These are phyloP conservation scores for Giardia muris DNA, from an alignment of 208 protist species.

Conservation along the genomic window DNA sequence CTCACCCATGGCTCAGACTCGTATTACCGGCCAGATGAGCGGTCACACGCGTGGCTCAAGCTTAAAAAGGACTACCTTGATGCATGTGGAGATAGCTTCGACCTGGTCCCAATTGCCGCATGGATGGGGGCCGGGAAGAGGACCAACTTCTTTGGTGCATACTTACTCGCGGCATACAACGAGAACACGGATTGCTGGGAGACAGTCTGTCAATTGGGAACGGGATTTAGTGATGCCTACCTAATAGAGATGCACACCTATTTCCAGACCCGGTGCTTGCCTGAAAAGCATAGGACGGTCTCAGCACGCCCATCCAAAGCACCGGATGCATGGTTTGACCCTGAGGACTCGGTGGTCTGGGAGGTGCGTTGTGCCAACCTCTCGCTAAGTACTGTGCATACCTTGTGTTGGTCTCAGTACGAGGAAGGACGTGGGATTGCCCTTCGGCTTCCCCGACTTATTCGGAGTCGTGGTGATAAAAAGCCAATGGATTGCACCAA, in stretches of 20 bases:
- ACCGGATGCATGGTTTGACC: slow-evolving; percentile 21
- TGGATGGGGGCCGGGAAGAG: slow-evolving; percentile 89
- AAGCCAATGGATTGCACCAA: not conserved
- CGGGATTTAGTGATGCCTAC: slow-evolving; percentile 76
- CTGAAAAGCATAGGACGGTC: not conserved
- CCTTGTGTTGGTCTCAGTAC: not conserved
- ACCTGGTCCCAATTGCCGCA: slow-evolving; percentile 91
- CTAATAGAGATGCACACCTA: not conserved
- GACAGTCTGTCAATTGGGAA: slow-evolving; percentile 86
- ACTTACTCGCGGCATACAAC: slow-evolving; percentile 89
- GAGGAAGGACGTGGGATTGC: not conserved
- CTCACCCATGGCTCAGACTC: slow-evolving; percentile 53
- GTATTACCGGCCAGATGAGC: slow-evolving; percentile 77
- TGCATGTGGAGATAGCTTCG: slow-evolving; percentile 79
- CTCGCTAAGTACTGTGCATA: not conserved
- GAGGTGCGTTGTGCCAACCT: slow-evolving; percentile 24
- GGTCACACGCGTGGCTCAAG: slow-evolving; percentile 91
- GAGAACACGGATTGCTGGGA: slow-evolving; percentile 65
- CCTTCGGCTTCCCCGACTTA: not conserved
- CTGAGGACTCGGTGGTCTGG: not conserved
- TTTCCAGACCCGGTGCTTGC: not conserved
- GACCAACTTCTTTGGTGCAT: slow-evolving; percentile 83
- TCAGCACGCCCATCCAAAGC: not conserved
- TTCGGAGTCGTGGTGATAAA: not conserved
- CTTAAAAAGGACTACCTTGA: slow-evolving; percentile 96